A percentile compares a stretch with the other conserved stretches of the same genome.
phyloP scores from a whole-genome alignment of 1,284 basidiomycete genomes.

The Kalmanozyma brasiliensis region DNA sequence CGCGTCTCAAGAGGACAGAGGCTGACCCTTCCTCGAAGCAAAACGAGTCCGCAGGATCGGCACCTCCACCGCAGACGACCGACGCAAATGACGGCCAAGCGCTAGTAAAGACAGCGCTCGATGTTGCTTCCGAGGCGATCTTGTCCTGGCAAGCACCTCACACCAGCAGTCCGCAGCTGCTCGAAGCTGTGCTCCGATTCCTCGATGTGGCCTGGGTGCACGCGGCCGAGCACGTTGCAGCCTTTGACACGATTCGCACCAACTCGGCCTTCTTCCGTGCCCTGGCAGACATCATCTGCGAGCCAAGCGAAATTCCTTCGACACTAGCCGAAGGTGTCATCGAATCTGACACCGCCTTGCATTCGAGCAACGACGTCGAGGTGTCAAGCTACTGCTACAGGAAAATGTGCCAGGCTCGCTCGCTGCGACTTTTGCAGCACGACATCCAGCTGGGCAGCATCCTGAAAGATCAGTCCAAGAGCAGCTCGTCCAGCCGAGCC shows the following conservation, averaged over 20 bases:
- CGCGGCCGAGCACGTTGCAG: constrained; percentile 77
- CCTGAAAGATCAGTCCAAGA: constrained; percentile 65
- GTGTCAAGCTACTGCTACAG: constrained; percentile 73
- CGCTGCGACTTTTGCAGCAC: constrained; percentile 73
- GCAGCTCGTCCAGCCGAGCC: constrained; percentile 69
- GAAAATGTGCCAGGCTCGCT: constrained; percentile 78
- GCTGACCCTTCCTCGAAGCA: constrained; percentile 56
- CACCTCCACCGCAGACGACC: constrained; percentile 17
- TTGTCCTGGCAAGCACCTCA: constrained; percentile 75
- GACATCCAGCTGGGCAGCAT: constrained; percentile 62
- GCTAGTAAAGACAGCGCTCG: constrained; percentile 62
- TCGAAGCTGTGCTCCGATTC: constrained; percentile 81
- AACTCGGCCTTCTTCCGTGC: constrained; percentile 76
- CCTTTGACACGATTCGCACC: constrained; percentile 73
- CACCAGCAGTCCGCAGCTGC: constrained; percentile 73
- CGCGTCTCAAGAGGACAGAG: constrained; percentile 36
- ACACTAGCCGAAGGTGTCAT: constrained; percentile 23
- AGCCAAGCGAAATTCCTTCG: constrained; percentile 73
- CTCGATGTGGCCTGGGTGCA: constrained; percentile 85
- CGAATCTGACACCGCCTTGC: constrained; percentile 9
- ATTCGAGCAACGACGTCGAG: constrained; percentile 70
- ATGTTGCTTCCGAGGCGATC: constrained; percentile 75
- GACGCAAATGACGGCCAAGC: constrained; percentile 26
- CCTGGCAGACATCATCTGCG: constrained; percentile 74
- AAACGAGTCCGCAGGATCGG: constrained; percentile 22